phyloP scores from a whole-genome alignment of 306 rosid genomes.

The Quercus parvula region DNA sequence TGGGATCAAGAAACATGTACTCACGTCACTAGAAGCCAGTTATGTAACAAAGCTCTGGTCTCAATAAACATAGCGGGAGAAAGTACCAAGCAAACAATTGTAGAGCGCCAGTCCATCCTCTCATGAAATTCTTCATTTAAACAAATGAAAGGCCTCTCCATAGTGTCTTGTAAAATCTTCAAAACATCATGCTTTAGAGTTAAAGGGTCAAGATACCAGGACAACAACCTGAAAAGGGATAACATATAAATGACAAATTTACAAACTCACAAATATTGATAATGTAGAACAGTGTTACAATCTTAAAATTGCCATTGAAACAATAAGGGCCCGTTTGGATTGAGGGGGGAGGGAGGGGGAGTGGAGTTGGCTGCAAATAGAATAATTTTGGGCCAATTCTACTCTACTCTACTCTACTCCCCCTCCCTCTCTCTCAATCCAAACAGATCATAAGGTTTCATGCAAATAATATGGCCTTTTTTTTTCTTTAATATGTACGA shows the following conservation, averaged over 20 bases:
- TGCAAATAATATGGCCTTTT: not conserved
- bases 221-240: constrained; percentile 17
- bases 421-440: too few relatives aligned
- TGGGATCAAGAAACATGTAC: constrained; percentile 17
- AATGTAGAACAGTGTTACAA: not conserved
- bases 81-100: constrained; percentile 27
- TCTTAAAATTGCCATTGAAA: not conserved
- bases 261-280: not conserved
- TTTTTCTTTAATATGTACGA: not conserved
- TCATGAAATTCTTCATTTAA: constrained; percentile 32
- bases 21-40: constrained; percentile 41
- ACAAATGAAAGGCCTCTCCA: constrained; percentile 37
- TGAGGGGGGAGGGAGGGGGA: too few relatives aligned
- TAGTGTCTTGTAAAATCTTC: constrained; percentile 23
- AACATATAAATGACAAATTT: not conserved
- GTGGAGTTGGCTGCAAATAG: too few relatives aligned
- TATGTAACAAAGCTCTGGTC: constrained; percentile 39
- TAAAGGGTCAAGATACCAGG: constrained; percentile 34
- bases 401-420: too few relatives aligned
- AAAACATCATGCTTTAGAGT: constrained; percentile 30
- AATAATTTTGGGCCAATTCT: too few relatives aligned
- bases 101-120: constrained; percentile 25
- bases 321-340: too few relatives aligned
- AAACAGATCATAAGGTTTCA: not conserved
- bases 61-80: constrained; percentile 41